Percentiles rank a stretch among this genome's conserved stretches.
phyloP scores from a whole-genome alignment of 2,329 filamentous ascomycete genomes.

The Mycosphaerelloides madeirae region DNA sequence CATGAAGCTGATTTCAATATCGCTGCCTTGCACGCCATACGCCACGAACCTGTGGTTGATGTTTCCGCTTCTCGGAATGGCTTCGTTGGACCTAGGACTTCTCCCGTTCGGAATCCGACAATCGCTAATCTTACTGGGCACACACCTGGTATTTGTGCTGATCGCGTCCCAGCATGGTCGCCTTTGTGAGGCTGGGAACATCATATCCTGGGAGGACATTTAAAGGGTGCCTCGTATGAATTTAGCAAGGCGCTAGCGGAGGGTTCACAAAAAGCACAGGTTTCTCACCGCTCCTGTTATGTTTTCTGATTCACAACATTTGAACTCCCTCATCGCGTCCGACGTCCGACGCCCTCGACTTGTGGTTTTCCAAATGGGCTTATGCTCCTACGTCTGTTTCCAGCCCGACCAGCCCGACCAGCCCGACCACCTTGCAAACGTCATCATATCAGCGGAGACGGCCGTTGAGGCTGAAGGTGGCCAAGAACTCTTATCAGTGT shows the following conservation, averaged over 20 bases:
- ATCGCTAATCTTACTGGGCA: conserved; percentile 39
- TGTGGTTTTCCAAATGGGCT: too few species aligned
- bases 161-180: conserved; percentile 26
- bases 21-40: conserved; percentile 66
- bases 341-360: too few species aligned
- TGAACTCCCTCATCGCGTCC: too few species aligned
- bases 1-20: conserved; percentile 62
- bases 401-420: background rate
- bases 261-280: too few species aligned
- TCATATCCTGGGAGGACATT: conserved; percentile 16
- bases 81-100: conserved; percentile 56
- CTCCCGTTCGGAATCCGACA: conserved; percentile 32
- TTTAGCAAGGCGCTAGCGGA: too few species aligned
- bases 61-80: conserved; percentile 64
- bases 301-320: too few species aligned
- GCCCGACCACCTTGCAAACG: background rate
- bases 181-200: conserved; percentile 17
- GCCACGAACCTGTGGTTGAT: conserved; percentile 60
- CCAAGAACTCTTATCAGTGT: too few species aligned
- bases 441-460: background rate
- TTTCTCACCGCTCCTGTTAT: too few species aligned
- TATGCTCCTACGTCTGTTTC: too few species aligned
- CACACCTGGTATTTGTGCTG: conserved; percentile 46
- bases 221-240: background rate
- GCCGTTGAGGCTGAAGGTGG: background rate